Conservation (phyloP, 2,329 filamentous ascomycete species). For the Exophiala aquamarina region DNA sequence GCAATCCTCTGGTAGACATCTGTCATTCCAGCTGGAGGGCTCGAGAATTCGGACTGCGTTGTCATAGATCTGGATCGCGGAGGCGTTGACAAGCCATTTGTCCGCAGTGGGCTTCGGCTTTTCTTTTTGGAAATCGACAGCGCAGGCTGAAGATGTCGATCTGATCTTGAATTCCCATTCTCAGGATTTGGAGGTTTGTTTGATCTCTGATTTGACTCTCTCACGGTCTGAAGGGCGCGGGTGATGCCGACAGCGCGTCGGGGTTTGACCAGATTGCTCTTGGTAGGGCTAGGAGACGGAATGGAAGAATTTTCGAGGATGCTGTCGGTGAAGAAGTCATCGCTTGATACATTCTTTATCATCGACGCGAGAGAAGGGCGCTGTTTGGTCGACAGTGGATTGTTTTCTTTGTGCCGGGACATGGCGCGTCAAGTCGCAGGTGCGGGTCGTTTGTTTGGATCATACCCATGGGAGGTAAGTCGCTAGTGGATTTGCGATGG, state of each 20-base stretch:
- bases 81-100: slow-evolving; percentile 23
- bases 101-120: slow-evolving; percentile 31
- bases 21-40: slow-evolving; percentile 36
- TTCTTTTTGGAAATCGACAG: slow-evolving; percentile 27
- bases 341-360: slow-evolving; percentile 14
- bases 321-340: slow-evolving; percentile 31
- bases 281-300: slow-evolving; percentile 21
- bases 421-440: slow-evolving; percentile 22
- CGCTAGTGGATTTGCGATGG: not conserved
- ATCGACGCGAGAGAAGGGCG: slow-evolving; percentile 12
- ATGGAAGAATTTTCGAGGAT: slow-evolving; percentile 27
- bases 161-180: slow-evolving; percentile 19
- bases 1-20: slow-evolving; percentile 42
- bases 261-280: slow-evolving; percentile 21
- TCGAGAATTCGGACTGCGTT: slow-evolving; percentile 36
- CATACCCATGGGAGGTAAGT: not conserved
- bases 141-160: slow-evolving; percentile 18
- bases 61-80: slow-evolving; percentile 23
- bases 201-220: slow-evolving; percentile 35
- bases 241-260: slow-evolving; percentile 37
- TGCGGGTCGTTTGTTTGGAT: not conserved
- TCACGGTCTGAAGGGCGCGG: slow-evolving; percentile 41
- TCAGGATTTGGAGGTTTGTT: slow-evolving; percentile 13
- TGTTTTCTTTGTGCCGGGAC: slow-evolving; percentile 27
- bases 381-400: slow-evolving; percentile 15